Evolutionary conservation across 495 filamentous ascomycete species (phyloP), one percentile per base, ranked within the genome.

Genomic region (Evansstolkia leycettana): DNA sequence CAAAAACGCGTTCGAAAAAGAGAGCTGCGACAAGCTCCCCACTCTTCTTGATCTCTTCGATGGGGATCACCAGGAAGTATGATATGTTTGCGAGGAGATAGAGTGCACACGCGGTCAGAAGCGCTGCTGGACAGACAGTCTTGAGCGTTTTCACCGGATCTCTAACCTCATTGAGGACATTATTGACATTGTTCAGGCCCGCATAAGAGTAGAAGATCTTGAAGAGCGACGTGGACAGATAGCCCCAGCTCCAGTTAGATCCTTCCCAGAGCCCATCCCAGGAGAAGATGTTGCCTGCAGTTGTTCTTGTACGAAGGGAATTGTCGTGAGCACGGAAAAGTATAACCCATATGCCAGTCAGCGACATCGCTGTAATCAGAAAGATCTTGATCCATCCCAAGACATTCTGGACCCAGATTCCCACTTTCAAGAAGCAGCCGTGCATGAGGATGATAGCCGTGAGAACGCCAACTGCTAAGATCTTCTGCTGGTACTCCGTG

Each of bases 81-180:
- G 80, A 78, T 0, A 80, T 44, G 45, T 88, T 87, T 15, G 79
- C 69, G 7, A 85, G 51, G 18, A 82, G 37, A 42, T 87, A 85
- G 9, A 84, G 57, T 19, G 68, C 48, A 17, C 70, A 72, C 0
- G 73, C 67, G 0, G 78, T 82, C 3, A 71, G 12, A 0, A 87
- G 60, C 3, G 76, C 78, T 0, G 69, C 61, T 0, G 76, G 62
- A 7, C 70, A 71, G n/a, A 78, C 78, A 0, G 70, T 73, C 31
- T 69, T 75, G 9, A 87, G 45, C 0, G 80, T 87, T 3, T 64
- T 58, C 1, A 83, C 65, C 0, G 82, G 82, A 37, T 84, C 57
- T 33, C 75, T 72, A 11, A 85, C 80, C 47, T 87, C 80, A 37
- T 78, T 78, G 24, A 87, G 56, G n/a, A 85, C 80, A 38, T 85